A percentile compares a stretch with the other conserved stretches of the same genome.
phyloP scores from a whole-genome alignment of 169 alveolate species.

The Ichthyophthirius multifiliis region DNA sequence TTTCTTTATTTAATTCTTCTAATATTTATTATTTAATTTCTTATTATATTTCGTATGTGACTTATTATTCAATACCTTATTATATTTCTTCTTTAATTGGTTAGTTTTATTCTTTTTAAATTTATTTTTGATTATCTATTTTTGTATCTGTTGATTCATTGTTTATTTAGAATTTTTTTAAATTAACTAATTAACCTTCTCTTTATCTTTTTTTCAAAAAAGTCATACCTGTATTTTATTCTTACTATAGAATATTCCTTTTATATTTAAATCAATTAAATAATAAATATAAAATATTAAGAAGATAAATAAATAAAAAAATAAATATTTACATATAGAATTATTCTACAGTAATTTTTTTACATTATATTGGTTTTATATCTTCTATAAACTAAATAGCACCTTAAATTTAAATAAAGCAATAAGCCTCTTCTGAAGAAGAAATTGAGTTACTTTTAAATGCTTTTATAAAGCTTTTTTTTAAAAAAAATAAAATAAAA shows the following conservation, averaged over 20 bases:
- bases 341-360: background rate
- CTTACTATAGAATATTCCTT: background rate
- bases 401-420: background rate
- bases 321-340: background rate
- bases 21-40: too few relatives aligned
- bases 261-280: too few relatives aligned
- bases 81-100: too few relatives aligned
- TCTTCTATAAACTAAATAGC: background rate
- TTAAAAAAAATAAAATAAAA: background rate
- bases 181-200: background rate
- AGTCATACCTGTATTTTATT: background rate
- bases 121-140: too few relatives aligned
- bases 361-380: background rate
- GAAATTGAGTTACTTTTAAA: background rate
- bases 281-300: too few relatives aligned
- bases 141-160: too few relatives aligned
- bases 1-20: too few relatives aligned
- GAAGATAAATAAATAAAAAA: too few relatives aligned
- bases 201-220: background rate
- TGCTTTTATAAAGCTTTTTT: background rate
- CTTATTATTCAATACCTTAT: too few relatives aligned
- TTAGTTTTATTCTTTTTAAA: too few relatives aligned
- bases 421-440: background rate
- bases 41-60: too few relatives aligned
- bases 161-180: too few relatives aligned